Conservation (phyloP, 805 yeast genomes). For the Kodamaea nitidulidarum region DNA sequence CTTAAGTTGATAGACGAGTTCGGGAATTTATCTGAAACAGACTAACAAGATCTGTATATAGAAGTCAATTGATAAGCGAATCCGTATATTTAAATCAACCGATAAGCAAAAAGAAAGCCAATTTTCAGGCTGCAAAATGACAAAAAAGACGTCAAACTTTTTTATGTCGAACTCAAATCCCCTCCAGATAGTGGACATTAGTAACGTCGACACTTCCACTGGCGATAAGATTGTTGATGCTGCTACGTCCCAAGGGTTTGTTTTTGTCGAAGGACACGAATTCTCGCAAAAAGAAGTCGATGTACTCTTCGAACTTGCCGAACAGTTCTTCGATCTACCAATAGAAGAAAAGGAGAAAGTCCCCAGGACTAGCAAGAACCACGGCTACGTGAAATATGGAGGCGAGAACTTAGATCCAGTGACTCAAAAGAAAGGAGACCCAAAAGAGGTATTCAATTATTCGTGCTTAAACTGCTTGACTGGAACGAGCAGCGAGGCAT, state of each 20-base stretch:
- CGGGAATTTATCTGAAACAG: too few species aligned
- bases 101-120: too few species aligned
- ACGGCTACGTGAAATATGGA: constrained; percentile 55
- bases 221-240: constrained; percentile 54
- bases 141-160: too few species aligned
- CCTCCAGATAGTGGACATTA: constrained; percentile 54
- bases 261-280: constrained; percentile 66
- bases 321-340: constrained; percentile 50
- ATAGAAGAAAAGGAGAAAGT: constrained; percentile 45
- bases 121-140: too few species aligned
- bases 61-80: too few species aligned
- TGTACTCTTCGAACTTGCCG: constrained; percentile 45
- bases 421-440: constrained; percentile 46
- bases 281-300: constrained; percentile 54
- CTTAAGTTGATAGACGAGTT: too few species aligned
- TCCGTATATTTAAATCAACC: too few species aligned
- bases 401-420: constrained; percentile 48
- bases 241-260: constrained; percentile 60
- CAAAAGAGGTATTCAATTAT: constrained; percentile 69
- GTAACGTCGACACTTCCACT: constrained; percentile 37
- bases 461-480: constrained; percentile 48
- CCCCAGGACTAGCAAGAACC: constrained; percentile 52
- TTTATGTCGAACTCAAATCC: constrained; percentile 34
- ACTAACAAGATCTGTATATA: too few species aligned
- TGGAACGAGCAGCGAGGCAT: constrained; percentile 36